Conservation (phyloP, 2,329 filamentous ascomycete genomes). For the Aspergillus pseudoterreus region DNA sequence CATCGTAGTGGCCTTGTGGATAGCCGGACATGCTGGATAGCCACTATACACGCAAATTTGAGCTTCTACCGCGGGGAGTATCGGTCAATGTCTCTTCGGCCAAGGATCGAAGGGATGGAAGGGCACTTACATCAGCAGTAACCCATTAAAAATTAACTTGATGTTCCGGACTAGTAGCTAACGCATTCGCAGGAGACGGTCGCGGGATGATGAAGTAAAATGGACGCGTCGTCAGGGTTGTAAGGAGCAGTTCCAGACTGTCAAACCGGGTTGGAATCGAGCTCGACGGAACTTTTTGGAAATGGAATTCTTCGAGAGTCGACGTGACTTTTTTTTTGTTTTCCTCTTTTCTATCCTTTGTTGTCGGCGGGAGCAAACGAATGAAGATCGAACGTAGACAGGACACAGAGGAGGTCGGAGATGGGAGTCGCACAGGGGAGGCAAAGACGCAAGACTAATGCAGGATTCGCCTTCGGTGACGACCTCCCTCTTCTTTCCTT, state of each 20-base stretch:
- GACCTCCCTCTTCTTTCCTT: slow-evolving; percentile 25
- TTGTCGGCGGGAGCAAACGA: slow-evolving; percentile 14
- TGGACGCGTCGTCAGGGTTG: slow-evolving; percentile 13
- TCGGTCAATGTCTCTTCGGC: neutral
- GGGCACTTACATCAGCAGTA: slow-evolving; percentile 25
- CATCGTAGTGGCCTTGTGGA: slow-evolving; percentile 65
- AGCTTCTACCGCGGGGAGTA: slow-evolving; percentile 5
- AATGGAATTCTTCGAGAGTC: neutral
- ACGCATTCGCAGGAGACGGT: slow-evolving; percentile 9
- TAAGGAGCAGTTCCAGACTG: slow-evolving; percentile 18
- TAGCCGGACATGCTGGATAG: slow-evolving; percentile 50
- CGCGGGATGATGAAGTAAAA: slow-evolving; percentile 2
- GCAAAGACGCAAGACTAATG: slow-evolving; percentile 6
- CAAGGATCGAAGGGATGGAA: neutral
- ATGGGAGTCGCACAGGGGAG: slow-evolving; percentile 9
- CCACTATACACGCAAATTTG: slow-evolving; percentile 9
- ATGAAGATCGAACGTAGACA: slow-evolving; percentile 8
- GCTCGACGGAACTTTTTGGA: neutral
- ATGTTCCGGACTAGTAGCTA: slow-evolving; percentile 5
- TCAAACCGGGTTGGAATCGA: slow-evolving; percentile 7
- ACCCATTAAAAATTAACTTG: slow-evolving; percentile 27
- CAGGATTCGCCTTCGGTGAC: slow-evolving; percentile 3
- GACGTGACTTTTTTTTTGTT: neutral
- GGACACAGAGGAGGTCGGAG: slow-evolving; percentile 7
- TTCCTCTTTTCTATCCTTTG: neutral